phyloP scores from a whole-genome alignment of 2,329 filamentous ascomycete species.

The Stagonosporopsis chrysanthemi region DNA sequence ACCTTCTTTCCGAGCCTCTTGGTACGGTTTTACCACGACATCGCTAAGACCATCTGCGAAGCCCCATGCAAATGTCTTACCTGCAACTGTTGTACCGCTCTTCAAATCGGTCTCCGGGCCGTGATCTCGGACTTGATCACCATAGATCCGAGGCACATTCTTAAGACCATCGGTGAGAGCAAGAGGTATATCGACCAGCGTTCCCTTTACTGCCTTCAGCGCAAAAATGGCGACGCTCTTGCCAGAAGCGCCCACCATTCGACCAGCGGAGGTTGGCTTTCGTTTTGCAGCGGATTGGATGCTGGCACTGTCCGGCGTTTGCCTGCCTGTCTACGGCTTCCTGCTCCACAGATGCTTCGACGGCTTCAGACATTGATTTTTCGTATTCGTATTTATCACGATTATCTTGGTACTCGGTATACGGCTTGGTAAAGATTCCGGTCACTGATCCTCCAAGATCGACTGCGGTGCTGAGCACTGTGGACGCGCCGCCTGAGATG shows the following conservation, averaged over 20 bases:
- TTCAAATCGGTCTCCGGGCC: constrained; percentile 77
- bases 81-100: constrained; percentile 75
- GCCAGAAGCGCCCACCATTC: constrained; percentile 16
- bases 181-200: constrained; percentile 73
- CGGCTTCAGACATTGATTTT: neutral
- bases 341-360: neutral
- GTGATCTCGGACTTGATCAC: constrained; percentile 75
- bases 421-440: constrained; percentile 56
- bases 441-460: constrained; percentile 66
- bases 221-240: constrained; percentile 22
- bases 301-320: neutral
- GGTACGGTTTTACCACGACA: constrained; percentile 75
- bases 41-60: constrained; percentile 80
- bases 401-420: constrained; percentile 23
- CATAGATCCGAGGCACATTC: constrained; percentile 80
- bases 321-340: neutral
- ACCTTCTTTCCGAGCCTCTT: constrained; percentile 69
- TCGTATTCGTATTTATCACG: constrained; percentile 14
- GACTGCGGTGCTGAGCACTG: constrained; percentile 62
- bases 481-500: constrained; percentile 68
- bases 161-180: constrained; percentile 82
- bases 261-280: constrained; percentile 11
- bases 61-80: constrained; percentile 75
- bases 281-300: neutral
- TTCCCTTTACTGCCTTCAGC: constrained; percentile 31